Base-by-base conservation (phyloP, 23 red algal species). In the Gracilaria domingensis region DNA sequence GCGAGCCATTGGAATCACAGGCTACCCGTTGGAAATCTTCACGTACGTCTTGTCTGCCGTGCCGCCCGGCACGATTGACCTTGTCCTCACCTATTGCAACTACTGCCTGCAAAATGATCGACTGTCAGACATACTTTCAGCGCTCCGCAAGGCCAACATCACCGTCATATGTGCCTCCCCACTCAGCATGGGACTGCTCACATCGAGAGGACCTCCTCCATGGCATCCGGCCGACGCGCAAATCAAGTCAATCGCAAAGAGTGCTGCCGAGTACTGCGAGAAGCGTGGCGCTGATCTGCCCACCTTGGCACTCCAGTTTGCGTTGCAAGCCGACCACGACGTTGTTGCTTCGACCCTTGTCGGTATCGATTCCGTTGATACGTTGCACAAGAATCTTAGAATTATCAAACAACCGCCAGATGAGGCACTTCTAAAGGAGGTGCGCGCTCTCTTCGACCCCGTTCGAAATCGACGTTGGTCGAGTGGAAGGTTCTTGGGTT, bases 151-250 rank as follows among this genome's bases (percentile, higher is more conserved):
- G 45, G 29, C 84, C 38, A 90, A 81, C 30, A 81, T 99, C 21
- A 86, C 90, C 73, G 92, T 99, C n/a, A 50, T 99, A 30, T 96
- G 96, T 70, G 97, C 97, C 20, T 95, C 94, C 8, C 79, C 94
- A 21, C 79, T 99, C 13, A 79, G 88, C 65, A 99, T 99, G 97
- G 97, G 97, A 51, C 64, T 99, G 33, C 87, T 99, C 47, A 99
- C 97, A 25, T 38, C 64, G 21, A 44, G 35, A 26, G 97, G 97
- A 2, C 58, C 60, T 13, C 97, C 97, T 21, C 50, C 75, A 7
- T 99, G 97, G 97, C 97, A 99, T 56, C 97, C 97, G 25, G 97
- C 97, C 44, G 86, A 93, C 4, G 53, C 72, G n/a, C 81, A 87
- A 44, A 88, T 94, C 18, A 95, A 95, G 45, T 57, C 29, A 1